Evolutionary conservation across 441 rosid species (phyloP).

Genomic region (Bocquillonia castaneifolia): DNA sequence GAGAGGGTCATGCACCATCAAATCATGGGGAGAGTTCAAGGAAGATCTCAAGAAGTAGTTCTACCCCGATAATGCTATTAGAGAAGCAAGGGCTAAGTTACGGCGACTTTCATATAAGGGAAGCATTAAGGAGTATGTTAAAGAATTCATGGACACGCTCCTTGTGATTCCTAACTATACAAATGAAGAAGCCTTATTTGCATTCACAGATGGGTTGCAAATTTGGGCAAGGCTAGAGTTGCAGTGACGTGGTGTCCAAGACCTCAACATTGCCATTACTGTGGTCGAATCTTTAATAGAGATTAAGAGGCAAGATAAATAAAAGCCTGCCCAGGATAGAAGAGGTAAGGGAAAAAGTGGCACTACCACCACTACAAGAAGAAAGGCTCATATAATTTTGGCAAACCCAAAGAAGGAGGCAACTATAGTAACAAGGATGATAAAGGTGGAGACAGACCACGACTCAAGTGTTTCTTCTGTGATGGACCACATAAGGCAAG

Average conservation of each 20-base stretch:
- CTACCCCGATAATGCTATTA: background rate
- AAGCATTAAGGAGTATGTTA: background rate
- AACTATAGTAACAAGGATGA: too few relatives aligned
- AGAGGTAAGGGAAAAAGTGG: background rate
- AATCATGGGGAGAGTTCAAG: background rate
- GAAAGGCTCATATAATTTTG: background rate
- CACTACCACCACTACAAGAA: background rate
- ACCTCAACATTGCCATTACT: background rate
- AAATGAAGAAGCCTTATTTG: background rate
- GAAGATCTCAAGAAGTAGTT: slow-evolving; percentile 6
- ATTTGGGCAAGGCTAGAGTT: background rate
- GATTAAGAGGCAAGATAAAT: background rate
- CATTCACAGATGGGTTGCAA: background rate
- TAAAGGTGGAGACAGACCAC: background rate
- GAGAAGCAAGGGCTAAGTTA: background rate
- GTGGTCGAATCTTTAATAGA: slow-evolving; percentile 4
- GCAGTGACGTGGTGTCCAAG: background rate
- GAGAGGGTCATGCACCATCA: background rate
- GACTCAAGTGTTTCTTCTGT: background rate
- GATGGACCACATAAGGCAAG: background rate
- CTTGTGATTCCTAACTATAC: background rate
- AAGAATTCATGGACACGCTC: background rate
- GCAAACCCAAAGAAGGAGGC: background rate
- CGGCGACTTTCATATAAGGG: background rate
- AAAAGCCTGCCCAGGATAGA: background rate